These are phyloP conservation scores for Hebeloma cylindrosporum DNA, from an alignment of 768 basidiomycete species.

Conservation along the genomic window DNA sequence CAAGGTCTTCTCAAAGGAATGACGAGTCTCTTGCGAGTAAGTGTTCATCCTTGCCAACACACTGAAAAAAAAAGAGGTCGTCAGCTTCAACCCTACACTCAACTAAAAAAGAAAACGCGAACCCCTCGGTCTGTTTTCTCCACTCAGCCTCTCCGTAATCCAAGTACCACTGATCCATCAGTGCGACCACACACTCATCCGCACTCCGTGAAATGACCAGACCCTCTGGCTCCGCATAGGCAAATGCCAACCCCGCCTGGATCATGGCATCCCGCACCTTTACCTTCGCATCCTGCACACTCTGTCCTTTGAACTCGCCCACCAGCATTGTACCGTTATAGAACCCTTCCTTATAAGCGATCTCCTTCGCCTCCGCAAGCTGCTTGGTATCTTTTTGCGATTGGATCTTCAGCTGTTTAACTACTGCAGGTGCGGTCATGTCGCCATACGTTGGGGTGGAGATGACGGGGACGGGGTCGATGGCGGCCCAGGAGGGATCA, in stretches of 20 bases:
- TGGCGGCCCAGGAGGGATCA: slow-evolving; percentile 80
- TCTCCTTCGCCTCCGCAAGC: slow-evolving; percentile 94
- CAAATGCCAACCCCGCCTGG: slow-evolving; percentile 70
- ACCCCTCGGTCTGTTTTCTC: slow-evolving; percentile 85
- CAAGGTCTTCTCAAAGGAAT: slow-evolving; percentile 88
- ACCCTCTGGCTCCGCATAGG: slow-evolving; percentile 95
- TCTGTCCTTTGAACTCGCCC: slow-evolving; percentile 86
- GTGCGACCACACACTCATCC: slow-evolving; percentile 97
- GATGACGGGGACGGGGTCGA: slow-evolving; percentile 87
- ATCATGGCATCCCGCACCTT: slow-evolving; percentile 88
- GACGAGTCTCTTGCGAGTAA: slow-evolving; percentile 87
- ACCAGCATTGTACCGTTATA: slow-evolving; percentile 90
- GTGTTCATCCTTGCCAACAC: slow-evolving; percentile 85
- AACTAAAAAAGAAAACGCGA: slow-evolving; percentile 27
- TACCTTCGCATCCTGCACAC: slow-evolving; percentile 88
- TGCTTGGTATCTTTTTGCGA: slow-evolving; percentile 94
- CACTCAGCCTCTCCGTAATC: slow-evolving; percentile 94
- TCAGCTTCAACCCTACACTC: neutral
- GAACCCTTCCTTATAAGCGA: slow-evolving; percentile 98
- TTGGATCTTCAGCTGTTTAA: slow-evolving; percentile 90
- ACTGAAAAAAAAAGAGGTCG: slow-evolving; percentile 38
- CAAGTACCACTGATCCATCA: slow-evolving; percentile 99
- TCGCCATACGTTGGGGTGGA: slow-evolving; percentile 91
- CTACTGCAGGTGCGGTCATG: slow-evolving; percentile 78
- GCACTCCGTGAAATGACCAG: slow-evolving; percentile 84